Evolutionary conservation across 192 early-diverging fungal species (phyloP).

Genomic region (Umbelopsis sp.): DNA sequence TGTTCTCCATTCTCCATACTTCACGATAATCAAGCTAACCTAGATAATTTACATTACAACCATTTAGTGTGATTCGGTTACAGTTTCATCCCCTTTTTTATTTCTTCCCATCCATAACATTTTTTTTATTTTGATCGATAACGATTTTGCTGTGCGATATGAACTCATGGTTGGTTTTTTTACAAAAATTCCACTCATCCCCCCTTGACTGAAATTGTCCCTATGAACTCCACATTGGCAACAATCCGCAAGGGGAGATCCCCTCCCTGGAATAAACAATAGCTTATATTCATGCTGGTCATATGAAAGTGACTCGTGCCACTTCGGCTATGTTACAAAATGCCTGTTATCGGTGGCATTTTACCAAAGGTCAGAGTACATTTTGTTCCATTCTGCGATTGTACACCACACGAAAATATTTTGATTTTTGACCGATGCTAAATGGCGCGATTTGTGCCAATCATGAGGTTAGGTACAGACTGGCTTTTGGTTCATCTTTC

Average conservation of each 20-base stretch:
- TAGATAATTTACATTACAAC: conserved; percentile 12
- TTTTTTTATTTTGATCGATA: conserved; percentile 16
- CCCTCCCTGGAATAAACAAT: background rate
- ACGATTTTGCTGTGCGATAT: background rate
- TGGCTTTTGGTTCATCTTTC: too few species aligned
- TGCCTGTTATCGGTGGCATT: too few species aligned
- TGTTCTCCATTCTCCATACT: background rate
- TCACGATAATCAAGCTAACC: background rate
- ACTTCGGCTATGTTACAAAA: background rate
- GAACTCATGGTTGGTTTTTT: too few species aligned
- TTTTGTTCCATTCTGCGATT: too few species aligned
- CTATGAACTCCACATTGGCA: too few species aligned
- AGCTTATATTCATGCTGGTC: too few species aligned
- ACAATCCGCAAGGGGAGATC: background rate
- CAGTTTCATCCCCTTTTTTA: background rate
- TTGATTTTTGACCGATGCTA: too few species aligned
- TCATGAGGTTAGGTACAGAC: too few species aligned
- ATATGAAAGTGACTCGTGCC: conserved; percentile 1
- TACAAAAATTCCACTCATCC: background rate
- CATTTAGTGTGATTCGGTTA: conserved; percentile 4
- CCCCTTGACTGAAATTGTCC: background rate
- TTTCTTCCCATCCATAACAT: background rate
- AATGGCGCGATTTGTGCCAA: too few species aligned
- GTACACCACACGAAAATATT: too few species aligned
- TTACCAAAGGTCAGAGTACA: too few species aligned